phyloP scores from a whole-genome alignment of 805 yeast genomes.

The Pichia cephalocereana region DNA sequence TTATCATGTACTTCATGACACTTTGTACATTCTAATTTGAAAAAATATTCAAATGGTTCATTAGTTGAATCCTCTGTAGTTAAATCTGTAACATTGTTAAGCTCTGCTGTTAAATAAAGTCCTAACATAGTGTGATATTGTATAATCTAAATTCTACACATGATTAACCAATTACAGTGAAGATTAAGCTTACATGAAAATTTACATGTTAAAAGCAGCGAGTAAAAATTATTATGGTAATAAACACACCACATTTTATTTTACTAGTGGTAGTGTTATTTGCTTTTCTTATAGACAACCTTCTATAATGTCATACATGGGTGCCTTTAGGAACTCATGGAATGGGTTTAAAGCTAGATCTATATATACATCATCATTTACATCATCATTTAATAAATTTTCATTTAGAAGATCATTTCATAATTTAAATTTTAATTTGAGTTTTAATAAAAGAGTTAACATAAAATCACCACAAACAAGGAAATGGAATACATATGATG shows the following conservation, averaged over 20 bases:
- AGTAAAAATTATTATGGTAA: too few relatives aligned
- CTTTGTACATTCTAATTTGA: conserved; percentile 62
- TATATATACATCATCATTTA: too few relatives aligned
- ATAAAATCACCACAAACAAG: conserved; percentile 8
- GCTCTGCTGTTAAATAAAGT: conserved; percentile 27
- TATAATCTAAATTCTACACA: too few relatives aligned
- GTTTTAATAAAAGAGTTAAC: conserved; percentile 6
- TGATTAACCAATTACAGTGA: too few relatives aligned
- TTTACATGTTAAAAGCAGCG: too few relatives aligned
- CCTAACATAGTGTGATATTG: background rate
- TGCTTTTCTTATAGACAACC: background rate
- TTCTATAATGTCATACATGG: background rate
- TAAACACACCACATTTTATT: too few relatives aligned
- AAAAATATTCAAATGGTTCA: conserved; percentile 65
- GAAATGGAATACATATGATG: conserved; percentile 23
- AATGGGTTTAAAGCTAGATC: background rate
- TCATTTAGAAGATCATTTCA: conserved; percentile 3
- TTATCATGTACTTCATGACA: conserved; percentile 76
- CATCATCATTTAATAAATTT: too few relatives aligned
- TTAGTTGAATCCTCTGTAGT: conserved; percentile 51
- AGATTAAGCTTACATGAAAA: too few relatives aligned
- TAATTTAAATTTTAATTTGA: background rate
- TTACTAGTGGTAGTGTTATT: too few relatives aligned
- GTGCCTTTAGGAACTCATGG: background rate
- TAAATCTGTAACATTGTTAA: conserved; percentile 26